A percentile compares a stretch with the other conserved stretches of the same genome.
These are phyloP conservation scores for Stylosanthes scabra DNA, from an alignment of 331 rosid genomes.

Conservation along the genomic window DNA sequence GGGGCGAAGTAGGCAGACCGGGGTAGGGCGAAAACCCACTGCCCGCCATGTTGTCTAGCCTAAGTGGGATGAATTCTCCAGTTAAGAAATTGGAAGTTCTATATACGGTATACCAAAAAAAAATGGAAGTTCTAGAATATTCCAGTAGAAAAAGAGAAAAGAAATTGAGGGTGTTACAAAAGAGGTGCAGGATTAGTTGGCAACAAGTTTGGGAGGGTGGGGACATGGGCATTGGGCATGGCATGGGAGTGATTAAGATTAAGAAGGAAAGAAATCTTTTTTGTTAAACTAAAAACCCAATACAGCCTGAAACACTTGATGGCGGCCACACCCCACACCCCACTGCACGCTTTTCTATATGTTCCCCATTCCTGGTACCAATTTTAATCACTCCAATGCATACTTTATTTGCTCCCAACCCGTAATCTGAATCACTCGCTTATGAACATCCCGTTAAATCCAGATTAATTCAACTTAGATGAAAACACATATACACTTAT, in stretches of 20 bases:
- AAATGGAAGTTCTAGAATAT: background rate
- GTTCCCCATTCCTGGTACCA: background rate
- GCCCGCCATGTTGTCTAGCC: too few relatives aligned
- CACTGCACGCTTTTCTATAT: constrained; percentile 7
- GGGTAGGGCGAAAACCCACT: too few relatives aligned
- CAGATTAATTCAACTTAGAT: too few relatives aligned
- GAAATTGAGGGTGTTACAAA: background rate
- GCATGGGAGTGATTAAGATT: too few relatives aligned
- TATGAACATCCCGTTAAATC: too few relatives aligned
- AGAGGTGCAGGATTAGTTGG: constrained; percentile 7
- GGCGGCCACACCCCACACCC: constrained; percentile 15
- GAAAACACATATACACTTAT: too few relatives aligned
- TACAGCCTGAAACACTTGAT: constrained; percentile 23
- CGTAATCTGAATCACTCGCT: too few relatives aligned
- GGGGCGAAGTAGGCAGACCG: too few relatives aligned
- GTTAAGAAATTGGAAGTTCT: background rate
- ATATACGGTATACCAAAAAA: too few relatives aligned
- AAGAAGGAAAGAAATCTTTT: background rate
- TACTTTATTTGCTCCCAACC: too few relatives aligned
- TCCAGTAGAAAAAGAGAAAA: background rate
- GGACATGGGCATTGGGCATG: too few relatives aligned
- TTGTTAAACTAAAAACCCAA: constrained; percentile 33
- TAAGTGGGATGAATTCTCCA: too few relatives aligned
- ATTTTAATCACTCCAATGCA: background rate
- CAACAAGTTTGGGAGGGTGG: constrained; percentile 22